Percentiles rank a stretch among this genome's conserved stretches.
Conservation (phyloP, 1,284 basidiomycete species). For the Erythrobasidium hasegawianum region DNA sequence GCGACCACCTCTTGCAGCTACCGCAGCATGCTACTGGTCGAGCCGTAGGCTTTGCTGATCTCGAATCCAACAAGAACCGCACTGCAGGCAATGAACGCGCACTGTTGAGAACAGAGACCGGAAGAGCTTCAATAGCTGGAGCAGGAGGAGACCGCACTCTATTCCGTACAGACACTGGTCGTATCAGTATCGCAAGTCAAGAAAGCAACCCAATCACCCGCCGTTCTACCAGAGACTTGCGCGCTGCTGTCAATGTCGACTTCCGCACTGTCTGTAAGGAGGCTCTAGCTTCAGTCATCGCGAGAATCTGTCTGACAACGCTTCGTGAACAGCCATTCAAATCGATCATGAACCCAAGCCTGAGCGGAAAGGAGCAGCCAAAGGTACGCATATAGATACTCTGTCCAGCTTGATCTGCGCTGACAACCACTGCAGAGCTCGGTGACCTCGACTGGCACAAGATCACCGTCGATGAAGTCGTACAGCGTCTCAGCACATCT, state of each 20-base stretch:
- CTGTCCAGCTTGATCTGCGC: too few species aligned
- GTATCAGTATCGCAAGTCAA: slow-evolving; percentile 26
- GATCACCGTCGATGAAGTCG: slow-evolving; percentile 52
- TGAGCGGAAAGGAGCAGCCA: slow-evolving; percentile 21
- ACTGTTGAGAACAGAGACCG: not conserved
- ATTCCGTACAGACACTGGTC: slow-evolving; percentile 30
- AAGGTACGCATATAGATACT: slow-evolving; percentile 32
- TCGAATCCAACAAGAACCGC: slow-evolving; percentile 1
- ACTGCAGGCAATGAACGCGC: not conserved
- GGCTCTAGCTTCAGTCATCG: not conserved
- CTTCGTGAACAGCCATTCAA: slow-evolving; percentile 5
- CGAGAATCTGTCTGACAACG: not conserved
- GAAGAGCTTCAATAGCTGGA: slow-evolving; percentile 7
- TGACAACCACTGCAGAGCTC: slow-evolving; percentile 34
- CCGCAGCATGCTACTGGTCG: not conserved
- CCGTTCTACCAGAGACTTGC: not conserved
- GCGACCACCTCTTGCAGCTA: not conserved
- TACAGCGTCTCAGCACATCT: slow-evolving; percentile 53
- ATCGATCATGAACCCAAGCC: slow-evolving; percentile 1
- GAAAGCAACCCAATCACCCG: slow-evolving; percentile 10
- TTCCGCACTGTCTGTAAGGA: slow-evolving; percentile 42
- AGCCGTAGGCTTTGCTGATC: slow-evolving; percentile 21
- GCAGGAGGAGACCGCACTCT: slow-evolving; percentile 27
- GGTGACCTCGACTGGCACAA: slow-evolving; percentile 56
- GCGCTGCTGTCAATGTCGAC: slow-evolving; percentile 40